Conservation (phyloP, 768 basidiomycete species). For the Lactarius pseudohatsudake region DNA sequence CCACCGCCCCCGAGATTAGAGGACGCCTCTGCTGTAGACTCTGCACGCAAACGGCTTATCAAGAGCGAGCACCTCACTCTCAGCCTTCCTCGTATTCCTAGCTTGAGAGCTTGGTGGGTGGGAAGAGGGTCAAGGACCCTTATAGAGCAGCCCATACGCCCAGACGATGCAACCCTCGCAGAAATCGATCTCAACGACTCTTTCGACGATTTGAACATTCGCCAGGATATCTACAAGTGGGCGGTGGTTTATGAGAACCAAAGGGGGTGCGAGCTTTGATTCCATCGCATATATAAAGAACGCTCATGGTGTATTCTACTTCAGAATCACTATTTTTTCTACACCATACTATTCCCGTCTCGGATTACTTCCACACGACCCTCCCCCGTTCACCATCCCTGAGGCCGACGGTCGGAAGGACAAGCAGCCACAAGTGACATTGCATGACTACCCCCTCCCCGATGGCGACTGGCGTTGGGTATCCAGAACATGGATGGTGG, state of each 20-base stretch:
- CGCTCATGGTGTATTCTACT: neutral
- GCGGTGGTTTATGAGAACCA: conserved; percentile 82
- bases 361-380: conserved; percentile 70
- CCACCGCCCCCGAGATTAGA: conserved; percentile 17
- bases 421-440: conserved; percentile 54
- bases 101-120: neutral
- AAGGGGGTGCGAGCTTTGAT: conserved; percentile 52
- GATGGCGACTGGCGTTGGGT: conserved; percentile 84
- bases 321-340: conserved; percentile 66
- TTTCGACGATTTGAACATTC: conserved; percentile 25
- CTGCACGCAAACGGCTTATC: conserved; percentile 8
- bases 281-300: neutral
- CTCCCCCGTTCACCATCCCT: conserved; percentile 70
- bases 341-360: conserved; percentile 68
- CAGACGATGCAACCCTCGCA: neutral
- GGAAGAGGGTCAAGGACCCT: neutral
- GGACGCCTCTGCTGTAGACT: conserved; percentile 6
- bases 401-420: conserved; percentile 33
- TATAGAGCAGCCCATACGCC: neutral
- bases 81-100: neutral
- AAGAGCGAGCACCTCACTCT: neutral
- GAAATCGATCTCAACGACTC: conserved; percentile 17
- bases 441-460: conserved; percentile 68
- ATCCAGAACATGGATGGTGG: conserved; percentile 80
- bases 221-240: conserved; percentile 67